Evolutionary conservation across 805 yeast species (phyloP), one percentile per base, ranked within the genome.

Genomic region (Pichia nanzhaoensis): DNA sequence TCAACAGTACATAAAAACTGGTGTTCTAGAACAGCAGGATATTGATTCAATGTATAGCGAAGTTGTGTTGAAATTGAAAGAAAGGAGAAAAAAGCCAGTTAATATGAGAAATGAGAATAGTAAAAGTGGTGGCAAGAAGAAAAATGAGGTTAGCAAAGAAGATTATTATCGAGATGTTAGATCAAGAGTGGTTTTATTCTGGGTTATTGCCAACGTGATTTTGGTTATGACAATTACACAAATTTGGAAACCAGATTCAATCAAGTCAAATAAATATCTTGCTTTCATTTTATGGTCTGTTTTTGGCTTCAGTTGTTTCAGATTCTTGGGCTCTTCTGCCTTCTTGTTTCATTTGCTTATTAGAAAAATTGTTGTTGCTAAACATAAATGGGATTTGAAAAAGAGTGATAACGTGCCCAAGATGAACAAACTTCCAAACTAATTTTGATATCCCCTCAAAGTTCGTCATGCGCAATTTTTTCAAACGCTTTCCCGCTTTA

Each of bases 81-180:
- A 86, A 40, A 78, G 82, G 57, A 75, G 90, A 60, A 70, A 74
- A 47, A 75, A 78, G 9, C 82, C 77, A 38, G 69, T 72, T 45
- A 70, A 72, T 34, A 74, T 80, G 51, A 64, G 70, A 47, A 64
- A 64, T 41, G 69, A 66, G 16, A 66, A 68, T 21, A 61, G 58
- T 9, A 65, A 66, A 9, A 67, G 66, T 12, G 66, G 68, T 30
- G 60, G 57, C 8, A 64, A 65, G 6, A n/a, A 39, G 17, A 66
- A 69, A 32, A 68, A 68, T 16, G 64, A 60, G 18, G 55, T 66
- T 20, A 70, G 67, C 39, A 75, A 75, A 17, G 88, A 86, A 54
- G 99, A 93, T 62, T 91, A 93, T 62, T 95, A 93, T 60, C 80
- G 96, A 59, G 95, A 91, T 60, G 84, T 93, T 19, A 80, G 99